Percentiles rank a stretch among this genome's conserved stretches.
phyloP scores from a whole-genome alignment of 495 filamentous ascomycete species.

The Penicillium desertorum region DNA sequence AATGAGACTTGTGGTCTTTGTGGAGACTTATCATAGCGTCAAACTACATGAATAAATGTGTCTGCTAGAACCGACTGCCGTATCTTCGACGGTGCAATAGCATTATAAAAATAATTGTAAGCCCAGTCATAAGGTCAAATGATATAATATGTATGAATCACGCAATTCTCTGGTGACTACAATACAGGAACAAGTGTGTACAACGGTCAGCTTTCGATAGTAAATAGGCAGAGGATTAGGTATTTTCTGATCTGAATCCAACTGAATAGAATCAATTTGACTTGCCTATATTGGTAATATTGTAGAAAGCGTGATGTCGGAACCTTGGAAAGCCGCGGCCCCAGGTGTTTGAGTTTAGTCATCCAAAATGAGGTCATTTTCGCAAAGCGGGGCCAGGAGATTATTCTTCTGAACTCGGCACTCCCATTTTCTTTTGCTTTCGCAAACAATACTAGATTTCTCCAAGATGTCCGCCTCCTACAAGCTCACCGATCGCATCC shows the following conservation, averaged over 20 bases:
- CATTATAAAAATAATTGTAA: background rate
- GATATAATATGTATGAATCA: background rate
- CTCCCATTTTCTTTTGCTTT: background rate
- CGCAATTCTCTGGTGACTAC: background rate
- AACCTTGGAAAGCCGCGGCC: background rate
- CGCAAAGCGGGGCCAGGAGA: constrained; percentile 23
- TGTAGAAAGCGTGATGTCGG: background rate
- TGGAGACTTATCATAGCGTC: no score
- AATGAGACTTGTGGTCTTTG: no score
- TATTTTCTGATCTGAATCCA: background rate
- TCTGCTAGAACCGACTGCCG: no score
- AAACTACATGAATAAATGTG: no score
- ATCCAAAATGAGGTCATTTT: constrained; percentile 12
- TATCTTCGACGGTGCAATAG: constrained; percentile 1
- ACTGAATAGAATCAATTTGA: background rate
- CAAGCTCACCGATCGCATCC: constrained; percentile 50
- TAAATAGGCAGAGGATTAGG: background rate
- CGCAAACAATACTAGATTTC: background rate
- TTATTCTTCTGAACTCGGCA: background rate
- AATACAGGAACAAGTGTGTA: no score
- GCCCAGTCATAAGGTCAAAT: background rate
- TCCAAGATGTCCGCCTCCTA: constrained; percentile 40
- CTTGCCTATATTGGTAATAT: background rate
- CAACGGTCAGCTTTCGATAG: background rate
- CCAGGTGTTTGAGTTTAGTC: constrained; percentile 2